phyloP scores from a whole-genome alignment of 139 green algal genomes.

The Micractinium conductrix region DNA sequence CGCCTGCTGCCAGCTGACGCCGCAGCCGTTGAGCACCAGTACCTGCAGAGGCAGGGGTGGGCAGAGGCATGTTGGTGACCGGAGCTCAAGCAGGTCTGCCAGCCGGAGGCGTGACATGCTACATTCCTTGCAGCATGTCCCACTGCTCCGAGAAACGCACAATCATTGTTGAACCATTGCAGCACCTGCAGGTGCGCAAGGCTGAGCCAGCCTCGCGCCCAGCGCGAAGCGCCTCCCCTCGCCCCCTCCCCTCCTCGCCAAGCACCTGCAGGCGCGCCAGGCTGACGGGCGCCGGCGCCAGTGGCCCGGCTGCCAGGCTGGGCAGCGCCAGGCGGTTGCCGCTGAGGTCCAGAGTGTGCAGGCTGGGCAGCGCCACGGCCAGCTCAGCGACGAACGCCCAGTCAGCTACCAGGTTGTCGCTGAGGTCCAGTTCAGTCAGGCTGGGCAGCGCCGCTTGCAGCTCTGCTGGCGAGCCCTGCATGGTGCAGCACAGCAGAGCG shows the following conservation, averaged over 20 bases:
- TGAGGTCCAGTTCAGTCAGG: constrained; percentile 66
- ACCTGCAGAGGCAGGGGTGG: too few relatives aligned
- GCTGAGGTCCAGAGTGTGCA: constrained; percentile 67
- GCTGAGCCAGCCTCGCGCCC: too few relatives aligned
- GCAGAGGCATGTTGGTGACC: too few relatives aligned
- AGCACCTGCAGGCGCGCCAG: constrained; percentile 56
- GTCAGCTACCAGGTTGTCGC: constrained; percentile 70
- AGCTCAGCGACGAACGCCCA: constrained; percentile 57
- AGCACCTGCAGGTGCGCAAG: too few relatives aligned
- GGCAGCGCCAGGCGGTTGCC: constrained; percentile 60
- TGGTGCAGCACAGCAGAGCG: background rate
- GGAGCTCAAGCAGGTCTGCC: too few relatives aligned
- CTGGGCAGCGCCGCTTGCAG: background rate
- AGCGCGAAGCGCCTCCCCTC: too few relatives aligned
- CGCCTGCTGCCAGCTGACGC: constrained; percentile 65
- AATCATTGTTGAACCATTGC: too few relatives aligned
- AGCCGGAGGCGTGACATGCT: too few relatives aligned
- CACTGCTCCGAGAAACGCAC: too few relatives aligned
- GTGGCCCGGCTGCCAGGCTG: too few relatives aligned
- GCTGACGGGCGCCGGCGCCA: background rate
- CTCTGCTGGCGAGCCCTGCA: background rate
- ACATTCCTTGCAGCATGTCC: too few relatives aligned
- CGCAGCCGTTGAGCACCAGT: constrained; percentile 78
- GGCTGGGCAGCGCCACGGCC: constrained; percentile 27
- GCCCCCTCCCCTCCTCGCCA: too few relatives aligned